phyloP scores from a whole-genome alignment of 306 rosid species.

The Cucurbita argyrosperma region DNA sequence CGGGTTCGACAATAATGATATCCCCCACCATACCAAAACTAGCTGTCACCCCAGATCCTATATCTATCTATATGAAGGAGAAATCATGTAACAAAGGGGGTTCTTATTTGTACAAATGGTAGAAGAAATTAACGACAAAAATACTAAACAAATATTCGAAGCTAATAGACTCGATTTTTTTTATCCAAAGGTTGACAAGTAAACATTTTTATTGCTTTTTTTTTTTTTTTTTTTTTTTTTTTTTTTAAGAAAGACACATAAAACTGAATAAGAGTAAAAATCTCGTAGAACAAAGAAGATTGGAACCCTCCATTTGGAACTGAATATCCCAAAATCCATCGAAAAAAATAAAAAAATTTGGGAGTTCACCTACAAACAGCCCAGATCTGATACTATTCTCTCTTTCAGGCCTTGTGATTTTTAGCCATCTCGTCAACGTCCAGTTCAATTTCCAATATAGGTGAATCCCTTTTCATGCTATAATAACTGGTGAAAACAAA shows the following conservation, averaged over 20 bases:
- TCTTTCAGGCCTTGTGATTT: slow-evolving; percentile 44
- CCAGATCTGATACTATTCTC: slow-evolving; percentile 17
- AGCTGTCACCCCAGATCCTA: too few species aligned
- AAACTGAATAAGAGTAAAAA: slow-evolving; percentile 1
- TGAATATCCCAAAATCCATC: slow-evolving; percentile 1
- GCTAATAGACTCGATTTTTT: too few species aligned
- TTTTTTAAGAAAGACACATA: neutral
- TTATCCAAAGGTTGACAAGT: neutral
- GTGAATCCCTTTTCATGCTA: slow-evolving; percentile 54
- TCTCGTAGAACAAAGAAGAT: neutral
- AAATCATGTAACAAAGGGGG: too few species aligned
- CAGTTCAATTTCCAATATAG: slow-evolving; percentile 70
- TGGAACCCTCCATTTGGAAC: neutral
- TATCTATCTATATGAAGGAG: too few species aligned
- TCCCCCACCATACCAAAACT: too few species aligned
- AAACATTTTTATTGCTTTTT: neutral
- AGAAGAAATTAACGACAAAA: too few species aligned
- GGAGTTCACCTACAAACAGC: slow-evolving; percentile 2
- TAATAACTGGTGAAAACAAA: slow-evolving; percentile 28
- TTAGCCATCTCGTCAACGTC: slow-evolving; percentile 86
- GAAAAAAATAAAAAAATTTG: neutral
- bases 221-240: too few species aligned
- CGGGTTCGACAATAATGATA: too few species aligned
- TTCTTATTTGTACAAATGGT: too few species aligned
- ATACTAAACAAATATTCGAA: too few species aligned